Percentiles rank a stretch among this genome's conserved stretches.
phyloP scores from a whole-genome alignment of 371 early-diverging fungal genomes.

The Apophysomyces sp. region DNA sequence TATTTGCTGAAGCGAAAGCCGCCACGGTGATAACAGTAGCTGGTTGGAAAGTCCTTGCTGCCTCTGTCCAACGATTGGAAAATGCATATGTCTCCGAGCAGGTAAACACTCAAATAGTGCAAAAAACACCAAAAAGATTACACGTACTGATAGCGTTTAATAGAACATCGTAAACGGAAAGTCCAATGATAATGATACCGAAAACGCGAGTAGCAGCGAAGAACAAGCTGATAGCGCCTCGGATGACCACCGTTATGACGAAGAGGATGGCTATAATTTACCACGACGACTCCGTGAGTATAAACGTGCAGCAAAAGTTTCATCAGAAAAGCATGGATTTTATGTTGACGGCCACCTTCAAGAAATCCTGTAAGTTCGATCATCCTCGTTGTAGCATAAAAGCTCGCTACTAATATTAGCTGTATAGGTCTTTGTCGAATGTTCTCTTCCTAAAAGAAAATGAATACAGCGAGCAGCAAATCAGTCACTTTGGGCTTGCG shows the following conservation, averaged over 20 bases:
- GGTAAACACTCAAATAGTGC: slow-evolving; percentile 5
- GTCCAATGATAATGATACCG: slow-evolving; percentile 5
- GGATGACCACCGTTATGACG: slow-evolving; percentile 2
- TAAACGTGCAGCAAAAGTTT: slow-evolving; percentile 6
- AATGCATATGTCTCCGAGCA: not conserved
- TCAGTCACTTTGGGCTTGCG: slow-evolving; percentile 11
- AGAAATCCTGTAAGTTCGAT: slow-evolving; percentile 9
- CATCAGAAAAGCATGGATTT: not conserved
- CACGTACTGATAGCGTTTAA: slow-evolving; percentile 11
- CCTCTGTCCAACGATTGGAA: slow-evolving; percentile 3
- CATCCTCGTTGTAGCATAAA: slow-evolving; percentile 6
- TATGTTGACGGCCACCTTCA: slow-evolving; percentile 1
- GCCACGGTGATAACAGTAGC: not conserved
- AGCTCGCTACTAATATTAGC: slow-evolving; percentile 8
- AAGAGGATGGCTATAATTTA: not conserved
- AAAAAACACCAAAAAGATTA: slow-evolving; percentile 12
- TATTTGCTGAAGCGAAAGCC: slow-evolving; percentile 13
- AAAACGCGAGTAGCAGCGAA: slow-evolving; percentile 9
- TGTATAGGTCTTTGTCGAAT: slow-evolving; percentile 15
- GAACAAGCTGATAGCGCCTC: slow-evolving; percentile 7
- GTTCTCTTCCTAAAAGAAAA: slow-evolving; percentile 21
- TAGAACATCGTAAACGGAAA: not conserved
- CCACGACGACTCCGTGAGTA: slow-evolving; percentile 4
- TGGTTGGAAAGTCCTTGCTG: not conserved
- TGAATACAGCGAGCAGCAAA: slow-evolving; percentile 17